Conservation (phyloP, 2,329 filamentous ascomycete species). For the Calycina marina region DNA sequence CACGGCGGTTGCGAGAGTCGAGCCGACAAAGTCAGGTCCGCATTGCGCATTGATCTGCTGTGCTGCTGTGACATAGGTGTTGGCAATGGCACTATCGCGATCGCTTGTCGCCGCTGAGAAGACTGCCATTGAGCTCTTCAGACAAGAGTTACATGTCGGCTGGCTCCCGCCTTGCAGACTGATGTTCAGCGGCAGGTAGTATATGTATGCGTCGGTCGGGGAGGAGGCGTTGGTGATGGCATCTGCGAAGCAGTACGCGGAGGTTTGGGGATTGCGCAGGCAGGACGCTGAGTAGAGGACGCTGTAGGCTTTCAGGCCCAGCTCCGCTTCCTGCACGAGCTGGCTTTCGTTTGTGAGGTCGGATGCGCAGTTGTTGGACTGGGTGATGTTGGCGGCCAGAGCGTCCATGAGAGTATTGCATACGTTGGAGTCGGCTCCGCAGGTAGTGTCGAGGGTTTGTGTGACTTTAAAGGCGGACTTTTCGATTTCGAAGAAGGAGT, state of each 20-base stretch:
- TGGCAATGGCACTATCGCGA: slow-evolving; percentile 47
- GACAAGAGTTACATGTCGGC: slow-evolving; percentile 65
- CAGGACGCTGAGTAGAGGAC: slow-evolving; percentile 71
- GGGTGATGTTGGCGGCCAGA: slow-evolving; percentile 51
- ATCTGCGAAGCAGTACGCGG: slow-evolving; percentile 68
- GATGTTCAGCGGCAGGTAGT: slow-evolving; percentile 71
- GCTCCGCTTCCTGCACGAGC: slow-evolving; percentile 58
- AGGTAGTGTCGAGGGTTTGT: slow-evolving; percentile 65
- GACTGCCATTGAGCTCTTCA: slow-evolving; percentile 68
- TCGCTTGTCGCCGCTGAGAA: slow-evolving; percentile 58
- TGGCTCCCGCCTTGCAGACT: slow-evolving; percentile 48
- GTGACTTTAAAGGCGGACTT: slow-evolving; percentile 60
- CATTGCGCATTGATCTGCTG: slow-evolving; percentile 55
- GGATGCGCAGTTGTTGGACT: slow-evolving; percentile 47
- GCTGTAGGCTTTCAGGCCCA: slow-evolving; percentile 63
- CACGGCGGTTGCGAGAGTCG: slow-evolving; percentile 27
- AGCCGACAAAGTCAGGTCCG: slow-evolving; percentile 42
- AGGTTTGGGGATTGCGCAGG: slow-evolving; percentile 48
- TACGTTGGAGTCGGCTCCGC: slow-evolving; percentile 46
- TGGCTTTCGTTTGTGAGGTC: slow-evolving; percentile 57
- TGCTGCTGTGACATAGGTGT: slow-evolving; percentile 59
- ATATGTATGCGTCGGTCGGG: slow-evolving; percentile 63
- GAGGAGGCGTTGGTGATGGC: slow-evolving; percentile 64
- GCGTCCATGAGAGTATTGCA: slow-evolving; percentile 52
- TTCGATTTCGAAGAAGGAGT: slow-evolving; percentile 67